These are phyloP conservation scores for Asterophora lycoperdoides DNA, from an alignment of 768 basidiomycete genomes.

Conservation along the genomic window DNA sequence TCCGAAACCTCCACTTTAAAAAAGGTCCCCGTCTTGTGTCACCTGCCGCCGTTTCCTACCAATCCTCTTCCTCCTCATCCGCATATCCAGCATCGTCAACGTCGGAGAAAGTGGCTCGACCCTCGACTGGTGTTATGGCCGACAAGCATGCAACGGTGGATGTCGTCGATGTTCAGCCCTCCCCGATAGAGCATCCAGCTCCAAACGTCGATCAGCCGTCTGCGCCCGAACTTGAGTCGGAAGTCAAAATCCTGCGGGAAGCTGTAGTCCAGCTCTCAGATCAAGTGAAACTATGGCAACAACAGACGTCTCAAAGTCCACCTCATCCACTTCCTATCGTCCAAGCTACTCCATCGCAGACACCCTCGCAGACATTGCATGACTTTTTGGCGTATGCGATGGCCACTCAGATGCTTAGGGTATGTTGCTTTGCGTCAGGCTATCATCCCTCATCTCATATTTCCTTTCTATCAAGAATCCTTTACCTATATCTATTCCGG, in stretches of 20 bases:
- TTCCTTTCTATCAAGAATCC: too few relatives aligned
- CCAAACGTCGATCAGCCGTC: background rate
- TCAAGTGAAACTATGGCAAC: background rate
- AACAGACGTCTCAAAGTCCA: background rate
- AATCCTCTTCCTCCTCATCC: slow-evolving; percentile 1
- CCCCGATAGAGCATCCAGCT: background rate
- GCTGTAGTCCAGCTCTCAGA: background rate
- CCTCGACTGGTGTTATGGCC: background rate
- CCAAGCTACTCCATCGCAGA: background rate
- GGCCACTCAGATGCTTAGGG: too few relatives aligned
- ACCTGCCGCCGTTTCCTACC: background rate
- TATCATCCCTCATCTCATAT: too few relatives aligned
- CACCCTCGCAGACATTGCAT: too few relatives aligned
- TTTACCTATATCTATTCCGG: too few relatives aligned
- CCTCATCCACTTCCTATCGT: background rate
- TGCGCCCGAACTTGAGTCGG: background rate
- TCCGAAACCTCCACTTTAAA: background rate
- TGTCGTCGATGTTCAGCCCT: background rate
- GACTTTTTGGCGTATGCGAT: too few relatives aligned
- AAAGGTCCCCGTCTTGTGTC: background rate
- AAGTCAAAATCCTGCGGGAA: background rate
- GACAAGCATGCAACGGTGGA: background rate
- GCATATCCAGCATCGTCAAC: background rate
- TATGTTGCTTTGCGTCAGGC: too few relatives aligned
- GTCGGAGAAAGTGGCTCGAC: background rate